Evolutionary conservation across 805 yeast species (phyloP).

Genomic region (Pichia ethanolica): DNA sequence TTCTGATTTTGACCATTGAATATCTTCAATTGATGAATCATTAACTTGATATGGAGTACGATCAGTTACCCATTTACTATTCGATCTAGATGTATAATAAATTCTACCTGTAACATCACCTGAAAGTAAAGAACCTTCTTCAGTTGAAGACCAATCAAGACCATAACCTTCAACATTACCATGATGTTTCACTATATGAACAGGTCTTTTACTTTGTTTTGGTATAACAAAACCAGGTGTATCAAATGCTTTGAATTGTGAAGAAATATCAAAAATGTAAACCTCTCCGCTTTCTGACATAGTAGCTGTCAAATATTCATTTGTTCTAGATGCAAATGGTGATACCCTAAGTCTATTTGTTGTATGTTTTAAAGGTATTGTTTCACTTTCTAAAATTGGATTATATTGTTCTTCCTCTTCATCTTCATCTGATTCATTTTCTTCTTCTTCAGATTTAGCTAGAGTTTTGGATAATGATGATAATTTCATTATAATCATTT

Average conservation of each 20-base stretch:
- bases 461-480: slow-evolving; percentile 78
- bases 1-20: slow-evolving; percentile 94
- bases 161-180: slow-evolving; percentile 98
- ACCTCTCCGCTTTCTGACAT: slow-evolving; percentile 90
- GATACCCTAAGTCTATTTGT: slow-evolving; percentile 84
- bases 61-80: slow-evolving; percentile 80
- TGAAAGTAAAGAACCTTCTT: slow-evolving; percentile 73
- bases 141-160: slow-evolving; percentile 90
- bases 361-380: slow-evolving; percentile 69
- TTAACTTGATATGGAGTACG: slow-evolving; percentile 66
- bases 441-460: slow-evolving; percentile 75
- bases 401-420: slow-evolving; percentile 62
- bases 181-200: slow-evolving; percentile 74
- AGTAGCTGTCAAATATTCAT: slow-evolving; percentile 81
- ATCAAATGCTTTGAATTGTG: slow-evolving; percentile 78
- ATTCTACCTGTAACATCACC: slow-evolving; percentile 89
- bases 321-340: slow-evolving; percentile 65
- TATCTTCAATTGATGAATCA: slow-evolving; percentile 82
- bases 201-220: slow-evolving; percentile 68
- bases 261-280: slow-evolving; percentile 68
- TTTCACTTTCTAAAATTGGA: slow-evolving; percentile 82
- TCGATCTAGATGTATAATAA: slow-evolving; percentile 67
- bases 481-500: slow-evolving; percentile 74
- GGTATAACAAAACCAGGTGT: slow-evolving; percentile 81
- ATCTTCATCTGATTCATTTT: slow-evolving; percentile 62